A percentile compares a stretch with the other conserved stretches of the same genome.
Evolutionary conservation across 371 early-diverging fungal species (phyloP).

Genomic region (Batrachochytrium dendrobatidis): DNA sequence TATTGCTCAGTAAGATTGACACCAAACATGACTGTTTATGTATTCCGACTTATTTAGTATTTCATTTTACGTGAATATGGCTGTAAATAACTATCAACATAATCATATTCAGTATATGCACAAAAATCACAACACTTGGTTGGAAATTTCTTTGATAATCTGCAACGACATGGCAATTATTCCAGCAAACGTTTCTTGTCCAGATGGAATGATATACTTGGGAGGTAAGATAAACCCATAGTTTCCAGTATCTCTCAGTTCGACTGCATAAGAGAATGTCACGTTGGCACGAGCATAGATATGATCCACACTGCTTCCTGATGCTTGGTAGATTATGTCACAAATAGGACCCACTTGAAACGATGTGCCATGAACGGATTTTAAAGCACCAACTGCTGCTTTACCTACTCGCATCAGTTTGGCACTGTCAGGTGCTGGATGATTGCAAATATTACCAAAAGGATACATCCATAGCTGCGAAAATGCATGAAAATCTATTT

Average conservation of each 20-base stretch:
- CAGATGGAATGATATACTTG: constrained; percentile 42
- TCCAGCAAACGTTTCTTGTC: constrained; percentile 42
- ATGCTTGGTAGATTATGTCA: constrained; percentile 21
- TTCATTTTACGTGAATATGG: no score
- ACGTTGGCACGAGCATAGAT: constrained; percentile 25
- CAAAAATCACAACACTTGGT: no score
- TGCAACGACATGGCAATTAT: constrained; percentile 28
- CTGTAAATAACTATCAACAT: no score
- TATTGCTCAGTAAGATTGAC: no score
- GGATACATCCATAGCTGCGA: constrained; percentile 23
- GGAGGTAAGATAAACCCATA: constrained; percentile 47
- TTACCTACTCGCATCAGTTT: neutral
- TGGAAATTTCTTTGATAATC: no score
- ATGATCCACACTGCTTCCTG: neutral
- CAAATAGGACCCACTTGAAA: constrained; percentile 17
- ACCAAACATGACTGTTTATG: no score
- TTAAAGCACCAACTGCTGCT: neutral
- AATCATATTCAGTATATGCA: no score
- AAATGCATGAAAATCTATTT: constrained; percentile 46
- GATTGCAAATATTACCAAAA: constrained; percentile 6
- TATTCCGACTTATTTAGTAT: no score
- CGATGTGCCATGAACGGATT: neutral
- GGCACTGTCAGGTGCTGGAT: neutral
- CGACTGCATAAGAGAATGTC: constrained; percentile 49
- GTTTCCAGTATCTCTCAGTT: constrained; percentile 48